Evolutionary conservation across 345 rosid species (phyloP), one percentile per base, ranked within the genome.

Genomic region (Limnanthes douglasii): DNA sequence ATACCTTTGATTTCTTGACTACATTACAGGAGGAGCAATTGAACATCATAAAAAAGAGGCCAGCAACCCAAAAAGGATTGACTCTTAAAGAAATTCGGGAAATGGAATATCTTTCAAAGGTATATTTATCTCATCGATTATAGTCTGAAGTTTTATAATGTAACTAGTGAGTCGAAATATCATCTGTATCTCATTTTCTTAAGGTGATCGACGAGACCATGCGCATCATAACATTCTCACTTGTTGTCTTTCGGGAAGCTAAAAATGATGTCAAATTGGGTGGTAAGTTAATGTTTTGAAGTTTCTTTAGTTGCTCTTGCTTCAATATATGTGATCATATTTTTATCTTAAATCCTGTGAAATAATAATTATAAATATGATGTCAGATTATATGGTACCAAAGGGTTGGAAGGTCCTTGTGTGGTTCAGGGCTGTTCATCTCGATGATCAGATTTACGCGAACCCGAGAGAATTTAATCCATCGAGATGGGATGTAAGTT

Each of bases 131-230:
- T 35, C 29, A 24, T 22, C 10, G 10, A 2, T 13, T 13, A 21
- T 13, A 15, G n/a, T n/a, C n/a, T n/a, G n/a, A n/a, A n/a, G n/a
- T n/a, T n/a, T n/a, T n/a, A 26, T 11, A 30, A 16, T 39, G 39
- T 32, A 24, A 33, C 28, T 21, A 12, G 20, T 41, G 5, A 15
- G 1, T n/a, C 10, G 7, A 11, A 19, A 17, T 8, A 18, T 6
- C 23, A 37, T 14, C 5, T 14, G 23, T 5, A 3, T 4, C 5
- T 22, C 36, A 19, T 49, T 7, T 54, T 37, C 40, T 23, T 39
- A 16, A 70, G 75, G 78, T 64, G 35, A 60, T 67, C 8, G 75
- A 74, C 37, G 84, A 74, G 53, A 67, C 73, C 14, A 68, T 75
- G 25, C 62, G 68, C 19, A 44, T 47, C 39, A 48, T 55, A 30